phyloP scores from a whole-genome alignment of 352 stramenopile genomes.

The Globisporangium perplexum region DNA sequence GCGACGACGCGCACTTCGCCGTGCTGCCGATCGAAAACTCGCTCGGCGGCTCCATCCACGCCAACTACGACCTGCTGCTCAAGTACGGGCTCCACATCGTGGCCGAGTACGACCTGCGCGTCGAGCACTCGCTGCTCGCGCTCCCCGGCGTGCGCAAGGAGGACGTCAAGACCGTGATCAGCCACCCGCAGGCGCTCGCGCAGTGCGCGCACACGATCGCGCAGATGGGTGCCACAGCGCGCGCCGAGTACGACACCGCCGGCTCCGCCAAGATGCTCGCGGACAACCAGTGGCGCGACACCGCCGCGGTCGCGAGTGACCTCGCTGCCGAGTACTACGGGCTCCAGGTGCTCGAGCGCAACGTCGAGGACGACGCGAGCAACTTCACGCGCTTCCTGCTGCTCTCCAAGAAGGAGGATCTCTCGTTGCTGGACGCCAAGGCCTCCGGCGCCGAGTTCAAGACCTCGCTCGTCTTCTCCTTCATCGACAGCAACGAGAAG shows the following conservation, averaged over 20 bases:
- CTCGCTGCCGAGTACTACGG: conserved; percentile 93
- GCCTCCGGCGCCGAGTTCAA: conserved; percentile 40
- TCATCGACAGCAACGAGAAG: conserved; percentile 54
- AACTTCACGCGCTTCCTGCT: conserved; percentile 96
- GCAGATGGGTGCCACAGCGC: conserved; percentile 66
- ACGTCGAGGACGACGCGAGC: conserved; percentile 83
- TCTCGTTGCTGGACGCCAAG: conserved; percentile 22
- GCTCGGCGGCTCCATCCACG: conserved; percentile 93
- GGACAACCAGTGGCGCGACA: conserved; percentile 80
- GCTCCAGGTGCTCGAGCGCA: conserved; percentile 84
- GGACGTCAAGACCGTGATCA: conserved; percentile 95
- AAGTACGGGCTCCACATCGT: conserved; percentile 67
- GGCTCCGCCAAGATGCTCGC: conserved; percentile 96
- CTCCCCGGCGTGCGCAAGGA: conserved; percentile 80
- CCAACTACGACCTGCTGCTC: conserved; percentile 90
- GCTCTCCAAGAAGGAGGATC: conserved; percentile 63
- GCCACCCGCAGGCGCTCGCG: conserved; percentile 94
- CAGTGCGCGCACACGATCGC: conserved; percentile 96
- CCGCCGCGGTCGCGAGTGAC: conserved; percentile 93
- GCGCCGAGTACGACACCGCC: conserved; percentile 95
- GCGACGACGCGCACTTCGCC: conserved; percentile 89
- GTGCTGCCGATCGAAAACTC: conserved; percentile 95
- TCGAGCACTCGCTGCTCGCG: conserved; percentile 93
- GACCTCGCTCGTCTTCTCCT: conserved; percentile 71
- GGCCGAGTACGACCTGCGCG: conserved; percentile 55